Conservation (phyloP, 345 rosid genomes). For the Cardamine resedifolia region DNA sequence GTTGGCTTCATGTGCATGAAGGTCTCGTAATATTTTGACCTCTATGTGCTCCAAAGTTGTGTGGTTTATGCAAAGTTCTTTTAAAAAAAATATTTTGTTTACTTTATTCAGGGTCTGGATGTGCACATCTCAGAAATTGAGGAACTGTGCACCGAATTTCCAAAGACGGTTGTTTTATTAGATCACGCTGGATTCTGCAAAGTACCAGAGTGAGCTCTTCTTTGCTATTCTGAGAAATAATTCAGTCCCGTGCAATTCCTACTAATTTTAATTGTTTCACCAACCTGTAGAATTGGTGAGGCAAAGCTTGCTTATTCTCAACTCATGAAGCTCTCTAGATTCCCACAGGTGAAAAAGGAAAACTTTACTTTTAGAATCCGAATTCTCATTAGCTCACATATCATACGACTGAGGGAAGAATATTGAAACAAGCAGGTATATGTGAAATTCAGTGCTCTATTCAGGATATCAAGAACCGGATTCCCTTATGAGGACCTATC, state of each 20-base stretch:
- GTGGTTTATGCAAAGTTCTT: neutral
- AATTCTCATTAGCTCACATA: conserved; percentile 9
- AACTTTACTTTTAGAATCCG: neutral
- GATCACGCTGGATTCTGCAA: conserved; percentile 95
- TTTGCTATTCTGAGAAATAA: conserved; percentile 9
- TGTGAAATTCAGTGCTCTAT: conserved; percentile 82
- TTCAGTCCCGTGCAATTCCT: conserved; percentile 2
- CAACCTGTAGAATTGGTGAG: conserved; percentile 62
- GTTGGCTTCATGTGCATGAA: conserved; percentile 98
- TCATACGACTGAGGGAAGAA: conserved; percentile 9
- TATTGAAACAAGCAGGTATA: conserved; percentile 53
- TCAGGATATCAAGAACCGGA: conserved; percentile 69
- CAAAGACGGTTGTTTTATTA: conserved; percentile 66
- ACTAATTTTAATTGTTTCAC: conserved; percentile 13
- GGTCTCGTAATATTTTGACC: conserved; percentile 41
- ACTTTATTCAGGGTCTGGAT: conserved; percentile 66
- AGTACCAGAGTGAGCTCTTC: conserved; percentile 60
- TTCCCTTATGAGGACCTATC: conserved; percentile 69
- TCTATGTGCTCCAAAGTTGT: conserved; percentile 3
- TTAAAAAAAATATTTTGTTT: neutral
- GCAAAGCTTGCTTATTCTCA: conserved; percentile 55
- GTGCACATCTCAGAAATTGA: conserved; percentile 76
- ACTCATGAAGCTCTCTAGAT: conserved; percentile 74
- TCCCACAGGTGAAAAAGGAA: conserved; percentile 61
- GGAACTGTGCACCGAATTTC: conserved; percentile 77